Evolutionary conservation across 2,329 filamentous ascomycete genomes (phyloP).

Genomic region (Aspergillus ibericus): DNA sequence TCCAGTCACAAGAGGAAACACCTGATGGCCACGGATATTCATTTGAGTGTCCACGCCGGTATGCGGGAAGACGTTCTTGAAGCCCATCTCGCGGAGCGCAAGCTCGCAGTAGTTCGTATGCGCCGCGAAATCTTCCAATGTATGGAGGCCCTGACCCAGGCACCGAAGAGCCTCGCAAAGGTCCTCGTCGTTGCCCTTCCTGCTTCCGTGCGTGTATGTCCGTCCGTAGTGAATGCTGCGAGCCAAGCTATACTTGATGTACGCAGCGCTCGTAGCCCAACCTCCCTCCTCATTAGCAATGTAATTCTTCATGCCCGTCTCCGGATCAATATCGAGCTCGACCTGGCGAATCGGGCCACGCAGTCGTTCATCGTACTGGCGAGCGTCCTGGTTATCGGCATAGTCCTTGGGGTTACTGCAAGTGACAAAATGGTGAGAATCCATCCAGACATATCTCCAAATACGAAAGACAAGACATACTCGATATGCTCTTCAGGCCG

Average conservation of each 20-base stretch:
- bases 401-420: conserved; percentile 78
- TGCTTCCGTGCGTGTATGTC: conserved; percentile 67
- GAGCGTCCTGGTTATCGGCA: conserved; percentile 81
- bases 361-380: conserved; percentile 72
- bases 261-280: conserved; percentile 89
- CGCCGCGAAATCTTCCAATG: conserved; percentile 75
- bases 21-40: conserved; percentile 62
- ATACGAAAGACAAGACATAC: conserved; percentile 26
- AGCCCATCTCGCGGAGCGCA: conserved; percentile 70
- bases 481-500: conserved; percentile 66
- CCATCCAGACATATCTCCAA: neutral
- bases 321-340: conserved; percentile 71
- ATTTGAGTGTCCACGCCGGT: conserved; percentile 68
- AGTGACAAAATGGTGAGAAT: conserved; percentile 40
- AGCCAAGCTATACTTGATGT: conserved; percentile 72
- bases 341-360: conserved; percentile 72
- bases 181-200: conserved; percentile 69
- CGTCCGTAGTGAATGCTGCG: conserved; percentile 76
- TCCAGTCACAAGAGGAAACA: conserved; percentile 71
- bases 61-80: conserved; percentile 69
- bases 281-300: conserved; percentile 85
- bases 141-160: conserved; percentile 73
- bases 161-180: conserved; percentile 78
- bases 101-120: conserved; percentile 85
- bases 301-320: conserved; percentile 98